These are phyloP conservation scores for Sclerotinia subarctica DNA, from an alignment of 2,329 filamentous ascomycete genomes.

Conservation along the genomic window DNA sequence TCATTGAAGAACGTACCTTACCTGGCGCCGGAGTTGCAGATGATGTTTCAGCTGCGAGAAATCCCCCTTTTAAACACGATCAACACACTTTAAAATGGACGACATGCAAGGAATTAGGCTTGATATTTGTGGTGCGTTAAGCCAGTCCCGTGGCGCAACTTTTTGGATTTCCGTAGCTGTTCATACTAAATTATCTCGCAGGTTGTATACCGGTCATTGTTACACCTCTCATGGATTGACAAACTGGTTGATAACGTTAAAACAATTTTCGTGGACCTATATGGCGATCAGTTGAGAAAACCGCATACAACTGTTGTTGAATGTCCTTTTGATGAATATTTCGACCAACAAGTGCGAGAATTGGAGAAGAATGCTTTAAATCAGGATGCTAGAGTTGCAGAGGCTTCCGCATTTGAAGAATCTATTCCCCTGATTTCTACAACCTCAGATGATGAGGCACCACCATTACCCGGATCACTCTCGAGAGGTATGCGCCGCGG, in stretches of 20 bases:
- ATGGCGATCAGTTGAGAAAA: slow-evolving; percentile 81
- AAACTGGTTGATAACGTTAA: slow-evolving; percentile 93
- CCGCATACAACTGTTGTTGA: slow-evolving; percentile 74
- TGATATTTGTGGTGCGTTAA: slow-evolving; percentile 81
- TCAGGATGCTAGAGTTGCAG: slow-evolving; percentile 31
- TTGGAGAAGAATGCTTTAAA: slow-evolving; percentile 58
- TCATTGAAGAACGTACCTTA: slow-evolving; percentile 87
- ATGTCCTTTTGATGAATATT: slow-evolving; percentile 88
- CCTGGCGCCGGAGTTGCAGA: slow-evolving; percentile 55
- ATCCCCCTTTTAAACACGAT: slow-evolving; percentile 80
- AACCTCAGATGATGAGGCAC: slow-evolving; percentile 46
- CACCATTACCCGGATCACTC: slow-evolving; percentile 43
- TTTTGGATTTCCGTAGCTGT: not conserved
- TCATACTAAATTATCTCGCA: slow-evolving; percentile 40
- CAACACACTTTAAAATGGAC: slow-evolving; percentile 96
- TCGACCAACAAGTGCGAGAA: slow-evolving; percentile 86
- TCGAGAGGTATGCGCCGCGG: slow-evolving; percentile 31
- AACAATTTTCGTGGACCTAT: slow-evolving; percentile 86
- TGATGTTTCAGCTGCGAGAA: slow-evolving; percentile 58
- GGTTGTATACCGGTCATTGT: slow-evolving; percentile 94
- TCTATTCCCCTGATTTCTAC: slow-evolving; percentile 27
- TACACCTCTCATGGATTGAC: slow-evolving; percentile 96
- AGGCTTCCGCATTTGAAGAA: slow-evolving; percentile 33
- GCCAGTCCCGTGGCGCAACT: slow-evolving; percentile 2
- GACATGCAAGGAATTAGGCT: slow-evolving; percentile 81